These are phyloP conservation scores for Pinus tabuliformis DNA, from an alignment of 75 land plant species.

Conservation along the genomic window DNA sequence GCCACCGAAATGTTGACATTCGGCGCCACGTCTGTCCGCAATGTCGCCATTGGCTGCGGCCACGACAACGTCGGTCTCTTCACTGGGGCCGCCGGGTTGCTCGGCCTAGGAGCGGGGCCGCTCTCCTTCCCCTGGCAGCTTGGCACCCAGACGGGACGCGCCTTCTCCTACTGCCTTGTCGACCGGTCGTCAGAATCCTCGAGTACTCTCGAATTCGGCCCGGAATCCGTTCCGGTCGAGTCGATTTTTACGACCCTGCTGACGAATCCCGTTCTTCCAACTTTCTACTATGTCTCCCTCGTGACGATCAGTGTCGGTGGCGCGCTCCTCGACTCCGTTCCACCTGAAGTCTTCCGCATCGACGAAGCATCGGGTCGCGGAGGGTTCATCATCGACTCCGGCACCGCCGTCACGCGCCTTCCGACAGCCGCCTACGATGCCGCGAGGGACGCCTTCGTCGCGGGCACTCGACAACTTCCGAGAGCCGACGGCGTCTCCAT, in stretches of 20 bases:
- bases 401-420: constrained; percentile 72
- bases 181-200: constrained; percentile 28
- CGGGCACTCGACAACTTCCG: constrained; percentile 32
- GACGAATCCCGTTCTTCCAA: constrained; percentile 53
- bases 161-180: constrained; percentile 69
- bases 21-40: constrained; percentile 22
- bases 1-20: constrained; percentile 75
- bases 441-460: constrained; percentile 52
- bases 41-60: constrained; percentile 79
- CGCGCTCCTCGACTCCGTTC: constrained; percentile 36
- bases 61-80: constrained; percentile 78
- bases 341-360: constrained; percentile 30
- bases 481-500: constrained; percentile 37
- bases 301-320: constrained; percentile 75
- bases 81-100: constrained; percentile 73
- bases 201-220: constrained; percentile 49
- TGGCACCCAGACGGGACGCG: constrained; percentile 39
- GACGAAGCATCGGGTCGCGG: constrained; percentile 35
- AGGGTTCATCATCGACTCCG: constrained; percentile 70
- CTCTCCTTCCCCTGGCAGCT: constrained; percentile 70
- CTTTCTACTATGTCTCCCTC: constrained; percentile 75
- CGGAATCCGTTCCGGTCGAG: constrained; percentile 31
- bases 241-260: constrained; percentile 53
- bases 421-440: constrained; percentile 47
- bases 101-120: constrained; percentile 63